Base-by-base conservation (phyloP, 2,329 filamentous ascomycete species). In the Thielaviopsis musarum region DNA sequence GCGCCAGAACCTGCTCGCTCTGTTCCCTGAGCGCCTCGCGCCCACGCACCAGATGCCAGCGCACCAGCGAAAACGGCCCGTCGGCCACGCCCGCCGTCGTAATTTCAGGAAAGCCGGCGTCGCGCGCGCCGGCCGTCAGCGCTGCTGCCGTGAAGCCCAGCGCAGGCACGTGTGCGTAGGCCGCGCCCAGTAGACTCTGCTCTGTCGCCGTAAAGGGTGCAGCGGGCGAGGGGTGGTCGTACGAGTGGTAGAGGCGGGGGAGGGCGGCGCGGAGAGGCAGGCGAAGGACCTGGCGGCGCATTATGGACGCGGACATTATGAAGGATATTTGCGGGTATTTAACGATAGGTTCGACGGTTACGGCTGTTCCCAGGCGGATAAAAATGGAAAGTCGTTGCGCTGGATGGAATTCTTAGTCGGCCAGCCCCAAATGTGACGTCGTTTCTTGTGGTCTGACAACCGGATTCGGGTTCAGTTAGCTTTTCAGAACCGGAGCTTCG, bases 51-150 rank as follows among this genome's bases (percentile, higher is more conserved):
- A 94, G 78, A 69, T 94, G 85, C 69, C 85, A 94, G 45, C 80
- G 79, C 65, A 97, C 83, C 28, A 98, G 77, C 65, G 87, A 85
- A 72, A 95, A 95, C 22, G 84, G 80, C 7, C 88, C 88, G 51
- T 84, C 78, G 0, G 88, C 83, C 59, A 98, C 82, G 21, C 96
- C 75, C 67, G 89, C 91, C 10, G 87, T 82, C 61, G 88, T 91
- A 61, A 91, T 89, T 68, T 93, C 88, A 57, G 89, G 82, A 69
- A 91, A 95, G 52, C 91, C 90, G 19, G 84, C 83, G 67, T 95
- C 89, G 66, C 83, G 83, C 62, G 88, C 88, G 62, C 91, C 93
- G 22, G 87, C 79, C 52, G 81, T 79, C 10, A 98, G 77, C 0
- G 91, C 77, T 21, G 80, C 76, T 55, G 77, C 73, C 0, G 88